These are phyloP conservation scores for Cryptococcus sp. DNA, from an alignment of 1,284 basidiomycete genomes.

Conservation along the genomic window DNA sequence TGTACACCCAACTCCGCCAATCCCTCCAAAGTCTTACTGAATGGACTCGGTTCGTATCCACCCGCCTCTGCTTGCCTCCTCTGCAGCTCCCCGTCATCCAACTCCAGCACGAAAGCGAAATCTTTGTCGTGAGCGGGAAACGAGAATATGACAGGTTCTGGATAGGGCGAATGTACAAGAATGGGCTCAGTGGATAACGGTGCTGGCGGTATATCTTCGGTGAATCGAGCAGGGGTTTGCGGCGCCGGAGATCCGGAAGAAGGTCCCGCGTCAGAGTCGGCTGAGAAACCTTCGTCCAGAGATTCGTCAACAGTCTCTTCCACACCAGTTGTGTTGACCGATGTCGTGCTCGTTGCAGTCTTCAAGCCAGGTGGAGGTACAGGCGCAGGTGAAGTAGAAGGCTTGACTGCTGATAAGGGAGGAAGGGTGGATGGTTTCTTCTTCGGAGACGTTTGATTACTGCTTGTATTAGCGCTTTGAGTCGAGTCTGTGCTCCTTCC, in stretches of 20 bases:
- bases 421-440: conserved; percentile 33
- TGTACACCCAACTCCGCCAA: conserved; percentile 38
- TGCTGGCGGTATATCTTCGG: conserved; percentile 22
- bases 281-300: conserved; percentile 19
- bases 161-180: conserved; percentile 37
- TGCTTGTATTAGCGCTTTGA: conserved; percentile 27
- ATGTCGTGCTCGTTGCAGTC: neutral
- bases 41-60: conserved; percentile 43
- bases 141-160: conserved; percentile 31
- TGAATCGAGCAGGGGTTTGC: conserved; percentile 30
- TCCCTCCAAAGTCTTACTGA: conserved; percentile 36
- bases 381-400: conserved; percentile 19
- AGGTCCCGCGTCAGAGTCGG: conserved; percentile 43
- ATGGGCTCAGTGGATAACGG: conserved; percentile 36
- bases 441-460: conserved; percentile 44
- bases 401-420: conserved; percentile 6
- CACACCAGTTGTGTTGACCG: neutral
- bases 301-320: conserved; percentile 11
- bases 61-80: conserved; percentile 25
- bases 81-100: conserved; percentile 34
- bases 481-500: conserved; percentile 40
- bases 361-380: conserved; percentile 2
- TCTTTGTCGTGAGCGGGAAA: conserved; percentile 40
- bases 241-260: conserved; percentile 39
- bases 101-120: conserved; percentile 38